These are phyloP conservation scores for Ustilago sp. DNA, from an alignment of 1,284 basidiomycete genomes.

Conservation along the genomic window DNA sequence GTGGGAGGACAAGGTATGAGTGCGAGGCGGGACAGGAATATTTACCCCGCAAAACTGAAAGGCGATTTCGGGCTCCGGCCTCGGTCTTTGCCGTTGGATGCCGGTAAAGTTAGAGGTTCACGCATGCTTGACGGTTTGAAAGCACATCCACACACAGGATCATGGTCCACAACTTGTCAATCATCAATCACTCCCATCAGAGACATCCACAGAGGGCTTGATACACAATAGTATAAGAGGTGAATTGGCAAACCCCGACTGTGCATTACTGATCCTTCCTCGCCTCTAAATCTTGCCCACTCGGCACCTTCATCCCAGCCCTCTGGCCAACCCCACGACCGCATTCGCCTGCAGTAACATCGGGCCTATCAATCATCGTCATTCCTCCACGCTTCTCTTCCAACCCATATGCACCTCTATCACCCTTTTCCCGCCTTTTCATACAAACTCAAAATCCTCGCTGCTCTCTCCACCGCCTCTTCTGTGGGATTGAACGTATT, in stretches of 20 bases:
- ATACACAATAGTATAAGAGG: too few relatives aligned
- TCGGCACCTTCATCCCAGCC: slow-evolving; percentile 77
- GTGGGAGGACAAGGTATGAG: background rate
- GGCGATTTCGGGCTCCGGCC: slow-evolving; percentile 1
- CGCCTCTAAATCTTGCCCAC: slow-evolving; percentile 9
- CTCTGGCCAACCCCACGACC: slow-evolving; percentile 76
- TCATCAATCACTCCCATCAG: background rate
- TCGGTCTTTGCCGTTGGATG: background rate
- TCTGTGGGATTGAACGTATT: slow-evolving; percentile 80
- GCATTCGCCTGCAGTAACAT: slow-evolving; percentile 74
- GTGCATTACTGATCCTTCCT: background rate
- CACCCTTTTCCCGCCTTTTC: slow-evolving; percentile 70
- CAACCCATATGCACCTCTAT: slow-evolving; percentile 77
- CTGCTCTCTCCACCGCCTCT: slow-evolving; percentile 82
- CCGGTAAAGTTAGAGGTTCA: background rate
- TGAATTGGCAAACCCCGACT: too few relatives aligned
- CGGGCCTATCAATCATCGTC: slow-evolving; percentile 78
- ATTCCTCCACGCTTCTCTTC: slow-evolving; percentile 73
- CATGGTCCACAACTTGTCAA: background rate
- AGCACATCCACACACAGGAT: background rate
- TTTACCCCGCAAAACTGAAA: slow-evolving; percentile 25
- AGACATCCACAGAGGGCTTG: too few relatives aligned
- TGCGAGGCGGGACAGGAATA: background rate
- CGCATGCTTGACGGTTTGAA: background rate
- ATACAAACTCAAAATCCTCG: slow-evolving; percentile 75